A percentile compares a stretch with the other conserved stretches of the same genome.
Conservation (phyloP, 129 eudicot species). For the Artemisia annua region DNA sequence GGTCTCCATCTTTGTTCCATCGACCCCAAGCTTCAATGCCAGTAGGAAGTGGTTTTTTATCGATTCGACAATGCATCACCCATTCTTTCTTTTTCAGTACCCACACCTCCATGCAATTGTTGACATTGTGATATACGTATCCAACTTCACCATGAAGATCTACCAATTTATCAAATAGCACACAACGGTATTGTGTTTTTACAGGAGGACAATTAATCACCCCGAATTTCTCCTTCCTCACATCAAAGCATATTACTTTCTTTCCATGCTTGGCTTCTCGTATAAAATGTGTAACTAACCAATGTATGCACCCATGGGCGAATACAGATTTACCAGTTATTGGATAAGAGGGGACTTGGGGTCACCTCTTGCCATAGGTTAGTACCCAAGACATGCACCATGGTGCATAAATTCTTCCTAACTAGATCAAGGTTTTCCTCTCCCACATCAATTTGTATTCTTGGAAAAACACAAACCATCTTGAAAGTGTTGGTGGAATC, state of each 20-base stretch:
- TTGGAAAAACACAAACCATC: neutral
- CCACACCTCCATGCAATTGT: neutral
- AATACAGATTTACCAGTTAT: slow-evolving; percentile 3
- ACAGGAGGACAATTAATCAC: neutral
- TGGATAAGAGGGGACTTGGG: neutral
- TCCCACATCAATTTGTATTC: neutral
- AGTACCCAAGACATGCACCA: slow-evolving; percentile 19
- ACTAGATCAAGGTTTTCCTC: too few species aligned
- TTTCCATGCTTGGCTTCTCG: neutral
- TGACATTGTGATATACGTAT: neutral
- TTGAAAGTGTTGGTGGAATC: slow-evolving; percentile 9
- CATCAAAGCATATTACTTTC: neutral
- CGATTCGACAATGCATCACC: neutral
- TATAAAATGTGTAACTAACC: neutral
- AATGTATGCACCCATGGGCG: slow-evolving; percentile 15
- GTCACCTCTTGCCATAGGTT: slow-evolving; percentile 2
- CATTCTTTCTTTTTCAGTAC: slow-evolving; percentile 12
- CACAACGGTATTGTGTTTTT: neutral
- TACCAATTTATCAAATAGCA: neutral
- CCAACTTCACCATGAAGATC: slow-evolving; percentile 12
- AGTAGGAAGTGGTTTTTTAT: neutral
- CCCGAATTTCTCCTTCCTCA: slow-evolving; percentile 9
- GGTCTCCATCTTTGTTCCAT: slow-evolving; percentile 6
- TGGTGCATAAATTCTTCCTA: neutral
- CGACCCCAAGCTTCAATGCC: neutral